Conservation (phyloP, 2,329 filamentous ascomycete species). For the Tolypocladium tundrense region DNA sequence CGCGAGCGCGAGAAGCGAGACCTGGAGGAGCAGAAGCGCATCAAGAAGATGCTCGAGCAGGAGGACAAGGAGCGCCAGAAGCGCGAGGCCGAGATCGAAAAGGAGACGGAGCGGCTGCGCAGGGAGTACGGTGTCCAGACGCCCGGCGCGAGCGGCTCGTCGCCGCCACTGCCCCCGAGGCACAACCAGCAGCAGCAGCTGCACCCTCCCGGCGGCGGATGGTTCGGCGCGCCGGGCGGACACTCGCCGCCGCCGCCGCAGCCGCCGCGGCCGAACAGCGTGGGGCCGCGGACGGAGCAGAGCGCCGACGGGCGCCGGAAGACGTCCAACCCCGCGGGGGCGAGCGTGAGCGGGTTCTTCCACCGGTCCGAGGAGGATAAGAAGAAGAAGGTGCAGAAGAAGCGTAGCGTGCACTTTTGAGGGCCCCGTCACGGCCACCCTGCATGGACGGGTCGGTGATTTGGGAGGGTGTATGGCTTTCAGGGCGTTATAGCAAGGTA, state of each 20-base stretch:
- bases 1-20: conserved; percentile 48
- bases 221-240: conserved; percentile 8
- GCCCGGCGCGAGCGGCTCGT: conserved; percentile 22
- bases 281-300: conserved; percentile 24
- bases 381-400: conserved; percentile 34
- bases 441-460: not conserved
- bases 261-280: conserved; percentile 38
- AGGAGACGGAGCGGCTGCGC: conserved; percentile 73
- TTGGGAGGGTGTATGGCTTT: not conserved
- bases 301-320: conserved; percentile 8
- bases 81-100: conserved; percentile 52
- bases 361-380: conserved; percentile 24
- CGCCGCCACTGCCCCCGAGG: conserved; percentile 24
- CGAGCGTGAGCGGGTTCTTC: conserved; percentile 36
- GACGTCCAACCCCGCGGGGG: conserved; percentile 23
- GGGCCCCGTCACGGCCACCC: not conserved
- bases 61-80: conserved; percentile 50
- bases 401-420: conserved; percentile 36
- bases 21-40: conserved; percentile 39
- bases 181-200: conserved; percentile 3
- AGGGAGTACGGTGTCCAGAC: conserved; percentile 54
- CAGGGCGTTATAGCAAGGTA: not conserved
- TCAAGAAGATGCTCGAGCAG: conserved; percentile 54
- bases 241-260: conserved; percentile 15
- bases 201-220: conserved; percentile 7